These are phyloP conservation scores for Pseudohalonectria lignicola DNA, from an alignment of 2,329 filamentous ascomycete genomes.

Conservation along the genomic window DNA sequence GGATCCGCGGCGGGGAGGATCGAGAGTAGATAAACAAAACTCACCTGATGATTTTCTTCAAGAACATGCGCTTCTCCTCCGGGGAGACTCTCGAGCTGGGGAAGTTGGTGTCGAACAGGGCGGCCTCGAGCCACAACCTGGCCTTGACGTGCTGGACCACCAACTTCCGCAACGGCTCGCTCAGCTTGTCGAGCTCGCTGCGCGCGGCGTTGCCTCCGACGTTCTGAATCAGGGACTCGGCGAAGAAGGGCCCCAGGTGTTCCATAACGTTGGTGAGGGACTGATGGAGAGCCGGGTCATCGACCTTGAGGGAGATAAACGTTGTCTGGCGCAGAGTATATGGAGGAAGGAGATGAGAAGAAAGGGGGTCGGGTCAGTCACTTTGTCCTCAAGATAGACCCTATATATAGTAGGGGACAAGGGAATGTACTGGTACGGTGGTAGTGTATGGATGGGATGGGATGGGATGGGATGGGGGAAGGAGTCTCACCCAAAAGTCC, in stretches of 20 bases:
- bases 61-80: slow-evolving; percentile 50
- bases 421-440: too few relatives aligned
- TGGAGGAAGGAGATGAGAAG: background rate
- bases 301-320: slow-evolving; percentile 37
- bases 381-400: background rate
- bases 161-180: slow-evolving; percentile 61
- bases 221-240: slow-evolving; percentile 49
- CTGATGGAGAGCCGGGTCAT: slow-evolving; percentile 28
- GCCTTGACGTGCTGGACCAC: slow-evolving; percentile 43
- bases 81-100: slow-evolving; percentile 46
- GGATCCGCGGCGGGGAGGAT: too few relatives aligned
- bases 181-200: slow-evolving; percentile 61
- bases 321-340: too few relatives aligned
- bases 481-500: slow-evolving; percentile 76
- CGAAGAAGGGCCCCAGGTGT: slow-evolving; percentile 51
- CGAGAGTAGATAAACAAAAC: too few relatives aligned
- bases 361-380: too few relatives aligned
- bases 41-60: slow-evolving; percentile 55
- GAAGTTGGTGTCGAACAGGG: slow-evolving; percentile 43
- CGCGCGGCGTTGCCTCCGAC: slow-evolving; percentile 58
- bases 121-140: slow-evolving; percentile 51
- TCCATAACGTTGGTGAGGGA: slow-evolving; percentile 38
- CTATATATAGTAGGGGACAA: too few relatives aligned
- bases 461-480: too few relatives aligned
- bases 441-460: too few relatives aligned